Percentiles rank a stretch among this genome's conserved stretches.
These are phyloP conservation scores for Penicillium palitans DNA, from an alignment of 2,329 filamentous ascomycete species.

Conservation along the genomic window DNA sequence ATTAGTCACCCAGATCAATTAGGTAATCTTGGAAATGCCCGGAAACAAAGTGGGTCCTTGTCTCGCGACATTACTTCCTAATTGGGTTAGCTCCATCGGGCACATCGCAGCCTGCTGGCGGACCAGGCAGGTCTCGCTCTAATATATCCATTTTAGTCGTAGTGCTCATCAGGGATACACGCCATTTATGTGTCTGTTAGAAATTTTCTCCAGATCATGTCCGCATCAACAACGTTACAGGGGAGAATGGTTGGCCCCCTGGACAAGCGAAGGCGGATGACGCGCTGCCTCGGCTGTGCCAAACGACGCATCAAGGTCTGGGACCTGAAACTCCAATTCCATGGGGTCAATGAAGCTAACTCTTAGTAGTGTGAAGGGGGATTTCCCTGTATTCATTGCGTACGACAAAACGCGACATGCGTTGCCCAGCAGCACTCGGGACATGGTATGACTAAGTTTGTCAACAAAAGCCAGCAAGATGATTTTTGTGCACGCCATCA, in stretches of 20 bases:
- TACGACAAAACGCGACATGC: background rate
- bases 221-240: background rate
- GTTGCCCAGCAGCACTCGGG: constrained; percentile 1
- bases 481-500: background rate
- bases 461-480: background rate
- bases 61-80: background rate
- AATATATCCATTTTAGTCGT: background rate
- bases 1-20: background rate
- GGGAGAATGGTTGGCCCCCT: constrained; percentile 6
- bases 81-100: background rate
- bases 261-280: constrained; percentile 9
- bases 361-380: background rate
- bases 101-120: background rate
- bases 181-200: background rate
- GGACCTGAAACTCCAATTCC: background rate
- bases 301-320: constrained; percentile 10
- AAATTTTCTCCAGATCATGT: background rate
- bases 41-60: background rate
- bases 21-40: background rate
- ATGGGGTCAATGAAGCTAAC: background rate
- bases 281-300: constrained; percentile 6
- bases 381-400: background rate
- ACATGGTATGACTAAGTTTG: background rate
- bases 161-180: background rate
- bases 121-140: background rate